Conservation (phyloP, 768 basidiomycete species). For the Lactarius hengduanensis region DNA sequence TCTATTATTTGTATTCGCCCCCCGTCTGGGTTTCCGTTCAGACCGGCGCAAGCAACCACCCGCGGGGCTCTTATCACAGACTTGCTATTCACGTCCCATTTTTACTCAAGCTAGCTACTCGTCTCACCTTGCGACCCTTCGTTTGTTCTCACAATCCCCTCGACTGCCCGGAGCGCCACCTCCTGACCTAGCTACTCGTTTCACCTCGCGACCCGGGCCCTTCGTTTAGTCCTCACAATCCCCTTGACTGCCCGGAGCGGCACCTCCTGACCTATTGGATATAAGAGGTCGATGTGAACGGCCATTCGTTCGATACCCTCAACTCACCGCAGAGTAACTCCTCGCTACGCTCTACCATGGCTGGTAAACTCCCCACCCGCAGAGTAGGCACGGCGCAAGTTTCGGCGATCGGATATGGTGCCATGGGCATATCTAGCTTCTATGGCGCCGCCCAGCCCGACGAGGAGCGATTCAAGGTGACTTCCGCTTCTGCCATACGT, state of each 20-base stretch:
- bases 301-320: neutral
- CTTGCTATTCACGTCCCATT: neutral
- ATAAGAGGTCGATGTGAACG: neutral
- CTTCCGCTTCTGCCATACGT: neutral
- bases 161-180: neutral
- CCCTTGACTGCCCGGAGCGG: neutral
- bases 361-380: slow-evolving; percentile 37
- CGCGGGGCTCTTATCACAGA: neutral
- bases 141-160: neutral
- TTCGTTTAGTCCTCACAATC: neutral
- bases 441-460: slow-evolving; percentile 50
- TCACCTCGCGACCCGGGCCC: too few species aligned
- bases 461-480: slow-evolving; percentile 55
- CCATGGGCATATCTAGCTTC: slow-evolving; percentile 53
- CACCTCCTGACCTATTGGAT: neutral
- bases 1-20: neutral
- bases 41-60: neutral
- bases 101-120: too few species aligned
- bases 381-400: slow-evolving; percentile 47
- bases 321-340: neutral
- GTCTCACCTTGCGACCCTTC: neutral
- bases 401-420: slow-evolving; percentile 58
- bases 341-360: slow-evolving; percentile 2
- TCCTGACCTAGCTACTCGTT: neutral
- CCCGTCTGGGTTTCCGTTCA: neutral